Evolutionary conservation across 1,284 basidiomycete species (phyloP).

Genomic region (Cutaneotrichosporon cavernicola): DNA sequence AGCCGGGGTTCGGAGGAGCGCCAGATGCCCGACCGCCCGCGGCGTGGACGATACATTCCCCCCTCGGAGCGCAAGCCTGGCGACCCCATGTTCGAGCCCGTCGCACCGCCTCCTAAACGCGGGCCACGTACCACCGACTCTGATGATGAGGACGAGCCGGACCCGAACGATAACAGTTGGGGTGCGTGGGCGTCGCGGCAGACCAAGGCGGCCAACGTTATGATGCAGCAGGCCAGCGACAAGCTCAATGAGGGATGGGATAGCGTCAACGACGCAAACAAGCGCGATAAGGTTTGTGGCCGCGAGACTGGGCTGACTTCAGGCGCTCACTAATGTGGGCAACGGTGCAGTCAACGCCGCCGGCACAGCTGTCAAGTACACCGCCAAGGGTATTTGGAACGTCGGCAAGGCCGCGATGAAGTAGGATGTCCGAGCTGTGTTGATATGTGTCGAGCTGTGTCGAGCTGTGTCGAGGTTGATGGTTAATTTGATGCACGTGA

Average conservation of each 20-base stretch:
- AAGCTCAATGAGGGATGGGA: slow-evolving; percentile 8
- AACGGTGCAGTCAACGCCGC: slow-evolving; percentile 24
- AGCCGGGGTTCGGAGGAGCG: not conserved
- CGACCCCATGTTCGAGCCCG: slow-evolving; percentile 9
- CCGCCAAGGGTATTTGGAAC: slow-evolving; percentile 30
- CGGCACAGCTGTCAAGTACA: slow-evolving; percentile 26
- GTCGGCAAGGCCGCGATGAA: slow-evolving; percentile 21
- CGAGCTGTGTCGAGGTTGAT: not conserved
- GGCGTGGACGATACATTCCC: slow-evolving; percentile 20
- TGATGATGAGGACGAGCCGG: slow-evolving; percentile 6
- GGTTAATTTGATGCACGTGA: too few species aligned
- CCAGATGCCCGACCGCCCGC: slow-evolving; percentile 2
- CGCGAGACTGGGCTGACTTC: not conserved
- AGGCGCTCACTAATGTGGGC: slow-evolving; percentile 23
- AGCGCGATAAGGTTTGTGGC: slow-evolving; percentile 19
- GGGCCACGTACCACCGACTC: slow-evolving; percentile 1
- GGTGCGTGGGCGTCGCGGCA: slow-evolving; percentile 19
- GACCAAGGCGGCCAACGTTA: slow-evolving; percentile 11
- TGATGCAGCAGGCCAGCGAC: slow-evolving; percentile 3
- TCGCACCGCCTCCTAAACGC: not conserved
- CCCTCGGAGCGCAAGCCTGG: slow-evolving; percentile 21
- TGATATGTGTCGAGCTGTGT: not conserved
- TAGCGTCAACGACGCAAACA: slow-evolving; percentile 12
- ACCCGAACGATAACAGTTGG: slow-evolving; percentile 11
- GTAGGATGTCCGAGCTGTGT: slow-evolving; percentile 1